Conservation (phyloP, 1,284 basidiomycete genomes). For the Cutaneotrichosporon cyanovorans region DNA sequence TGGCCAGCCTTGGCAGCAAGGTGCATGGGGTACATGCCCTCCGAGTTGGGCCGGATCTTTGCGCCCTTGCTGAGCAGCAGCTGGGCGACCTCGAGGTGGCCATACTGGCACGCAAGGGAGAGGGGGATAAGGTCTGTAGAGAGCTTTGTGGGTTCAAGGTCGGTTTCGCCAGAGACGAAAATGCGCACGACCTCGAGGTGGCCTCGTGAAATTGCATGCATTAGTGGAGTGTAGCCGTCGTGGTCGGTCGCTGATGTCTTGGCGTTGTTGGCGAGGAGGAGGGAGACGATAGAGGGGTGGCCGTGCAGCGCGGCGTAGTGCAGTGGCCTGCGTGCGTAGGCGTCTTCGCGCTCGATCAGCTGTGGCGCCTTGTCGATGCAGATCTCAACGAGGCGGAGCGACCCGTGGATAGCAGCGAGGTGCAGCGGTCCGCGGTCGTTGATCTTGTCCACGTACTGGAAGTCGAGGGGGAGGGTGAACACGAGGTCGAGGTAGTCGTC, state of each 20-base stretch:
- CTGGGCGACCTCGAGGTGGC: slow-evolving; percentile 74
- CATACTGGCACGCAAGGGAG: slow-evolving; percentile 82
- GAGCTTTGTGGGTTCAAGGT: slow-evolving; percentile 52
- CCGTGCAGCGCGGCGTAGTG: slow-evolving; percentile 97
- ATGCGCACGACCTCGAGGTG: slow-evolving; percentile 71
- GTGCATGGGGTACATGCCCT: slow-evolving; percentile 93
- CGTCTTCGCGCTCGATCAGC: slow-evolving; percentile 42
- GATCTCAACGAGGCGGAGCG: slow-evolving; percentile 67
- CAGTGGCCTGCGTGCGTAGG: slow-evolving; percentile 85
- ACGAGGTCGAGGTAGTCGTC: slow-evolving; percentile 65
- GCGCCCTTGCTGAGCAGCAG: slow-evolving; percentile 72
- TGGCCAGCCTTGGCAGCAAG: slow-evolving; percentile 97
- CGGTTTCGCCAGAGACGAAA: slow-evolving; percentile 60
- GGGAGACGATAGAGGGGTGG: slow-evolving; percentile 66
- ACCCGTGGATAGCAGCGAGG: slow-evolving; percentile 80
- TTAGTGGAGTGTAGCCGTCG: slow-evolving; percentile 88
- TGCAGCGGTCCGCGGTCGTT: slow-evolving; percentile 94
- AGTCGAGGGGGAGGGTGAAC: slow-evolving; percentile 75
- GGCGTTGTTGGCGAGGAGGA: slow-evolving; percentile 63
- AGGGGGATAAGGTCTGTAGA: slow-evolving; percentile 73
- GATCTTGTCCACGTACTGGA: slow-evolving; percentile 89
- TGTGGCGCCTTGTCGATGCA: slow-evolving; percentile 59
- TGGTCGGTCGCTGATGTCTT: slow-evolving; percentile 69
- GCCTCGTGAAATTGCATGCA: slow-evolving; percentile 86
- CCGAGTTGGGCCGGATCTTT: slow-evolving; percentile 74